Evolutionary conservation across 257 asterid genomes (phyloP).

Genomic region (Schizonepeta tenuifolia): DNA sequence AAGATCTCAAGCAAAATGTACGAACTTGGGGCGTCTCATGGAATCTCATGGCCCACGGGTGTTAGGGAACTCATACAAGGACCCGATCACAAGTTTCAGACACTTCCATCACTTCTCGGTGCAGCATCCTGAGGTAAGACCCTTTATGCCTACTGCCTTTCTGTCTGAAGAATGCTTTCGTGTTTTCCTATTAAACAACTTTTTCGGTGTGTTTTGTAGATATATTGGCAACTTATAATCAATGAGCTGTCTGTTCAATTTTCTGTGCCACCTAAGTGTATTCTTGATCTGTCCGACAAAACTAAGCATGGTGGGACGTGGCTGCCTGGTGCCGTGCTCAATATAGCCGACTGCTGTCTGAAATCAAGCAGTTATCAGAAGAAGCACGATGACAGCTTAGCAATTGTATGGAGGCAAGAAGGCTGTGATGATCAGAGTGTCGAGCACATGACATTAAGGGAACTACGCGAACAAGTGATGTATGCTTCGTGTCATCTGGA

Average conservation of each 20-base stretch:
- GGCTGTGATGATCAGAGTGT: conserved; percentile 56
- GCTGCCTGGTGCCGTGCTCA: conserved; percentile 83
- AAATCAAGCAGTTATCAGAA: conserved; percentile 47
- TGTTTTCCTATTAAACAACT: background rate
- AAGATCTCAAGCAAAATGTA: conserved; percentile 56
- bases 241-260: conserved; percentile 67
- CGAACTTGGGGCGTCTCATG: conserved; percentile 90
- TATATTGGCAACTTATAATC: conserved; percentile 73
- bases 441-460: conserved; percentile 56
- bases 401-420: conserved; percentile 89
- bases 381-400: conserved; percentile 64
- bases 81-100: conserved; percentile 75
- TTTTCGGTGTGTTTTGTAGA: conserved; percentile 44
- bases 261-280: conserved; percentile 58
- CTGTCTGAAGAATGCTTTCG: conserved; percentile 11
- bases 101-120: conserved; percentile 76
- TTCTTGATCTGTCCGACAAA: conserved; percentile 68
- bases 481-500: conserved; percentile 46
- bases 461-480: conserved; percentile 92
- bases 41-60: conserved; percentile 77
- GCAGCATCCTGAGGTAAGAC: conserved; percentile 77
- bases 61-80: conserved; percentile 65
- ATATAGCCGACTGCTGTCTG: conserved; percentile 89
- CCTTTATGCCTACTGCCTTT: conserved; percentile 23
- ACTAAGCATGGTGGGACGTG: conserved; percentile 75